These are phyloP conservation scores for Fusarium abutilonis DNA, from an alignment of 2,329 filamentous ascomycete genomes.

Conservation along the genomic window DNA sequence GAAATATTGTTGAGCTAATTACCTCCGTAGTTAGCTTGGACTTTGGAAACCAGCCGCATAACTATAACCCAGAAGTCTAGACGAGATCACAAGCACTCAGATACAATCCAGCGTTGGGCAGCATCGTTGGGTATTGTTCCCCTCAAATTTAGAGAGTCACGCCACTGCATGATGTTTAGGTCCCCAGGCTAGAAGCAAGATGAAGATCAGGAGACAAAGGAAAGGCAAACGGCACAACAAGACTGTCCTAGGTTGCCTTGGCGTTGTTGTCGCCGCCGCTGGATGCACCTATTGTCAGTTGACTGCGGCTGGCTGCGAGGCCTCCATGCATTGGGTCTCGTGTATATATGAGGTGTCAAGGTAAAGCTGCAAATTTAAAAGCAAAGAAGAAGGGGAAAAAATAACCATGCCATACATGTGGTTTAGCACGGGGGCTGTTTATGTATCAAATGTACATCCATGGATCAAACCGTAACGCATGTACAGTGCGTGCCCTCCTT, in stretches of 20 bases:
- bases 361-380: slow-evolving; percentile 16
- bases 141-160: no score
- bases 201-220: slow-evolving; percentile 3
- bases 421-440: not conserved
- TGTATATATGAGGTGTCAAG: slow-evolving; percentile 31
- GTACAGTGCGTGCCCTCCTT: slow-evolving; percentile 13
- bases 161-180: no score
- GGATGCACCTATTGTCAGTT: slow-evolving; percentile 15
- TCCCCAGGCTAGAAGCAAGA: not conserved
- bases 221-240: not conserved
- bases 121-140: no score
- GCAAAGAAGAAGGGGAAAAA: slow-evolving; percentile 11
- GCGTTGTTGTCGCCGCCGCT: slow-evolving; percentile 38
- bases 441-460: not conserved
- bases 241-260: slow-evolving; percentile 1
- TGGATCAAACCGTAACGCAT: not conserved
- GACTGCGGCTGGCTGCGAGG: slow-evolving; percentile 25
- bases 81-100: no score
- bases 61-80: no score
- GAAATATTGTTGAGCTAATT: no score
- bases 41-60: no score
- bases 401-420: slow-evolving; percentile 1
- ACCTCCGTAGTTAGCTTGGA: no score
- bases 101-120: not conserved
- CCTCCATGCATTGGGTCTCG: slow-evolving; percentile 16